Evolutionary conservation across 2,329 filamentous ascomycete genomes (phyloP), one percentile per base, ranked within the genome.

Genomic region (Clarireedia monteithiana): DNA sequence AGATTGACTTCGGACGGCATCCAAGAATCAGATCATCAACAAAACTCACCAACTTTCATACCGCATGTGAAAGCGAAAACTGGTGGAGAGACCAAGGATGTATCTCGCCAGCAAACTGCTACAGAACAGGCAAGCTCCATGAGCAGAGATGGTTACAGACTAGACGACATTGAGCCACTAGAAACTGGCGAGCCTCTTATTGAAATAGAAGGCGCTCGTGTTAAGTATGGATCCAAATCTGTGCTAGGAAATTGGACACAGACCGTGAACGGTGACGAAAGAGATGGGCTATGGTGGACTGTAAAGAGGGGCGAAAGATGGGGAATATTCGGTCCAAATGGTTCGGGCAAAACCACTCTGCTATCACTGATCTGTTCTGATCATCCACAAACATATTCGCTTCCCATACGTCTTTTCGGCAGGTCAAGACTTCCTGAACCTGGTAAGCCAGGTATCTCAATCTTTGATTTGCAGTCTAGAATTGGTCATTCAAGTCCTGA

Each of bases 401-500:
- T 91, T 24, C 91, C 92, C 0, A 86, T 99, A 59, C 86, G 82
- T 63, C 77, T 96, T 14, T 97, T 99, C 68, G 90, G 91, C 0
- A 83, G 84, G 23, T 86, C 86, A 54, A 83, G 94, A 20, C 77
- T 96, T 0, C 91, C 92, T 0, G 82, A 87, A 55, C 80, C 81
- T 0, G 75, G 74, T 1, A 70, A 81, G 53, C 79, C 80, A 0
- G 91, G 89, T 0, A 83, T 97, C 36, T 95, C 89, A 0, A 87
- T 96, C 57, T 97, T 95, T 77, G 91, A 97, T 60, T 83, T 99
- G 6, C 94, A 97, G 69, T 79, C 84, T 0, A 85, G 89, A 24
- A 89, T 99, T 62, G 94, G 94, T 10, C 91, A 97, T 69, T 94
- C 91, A 0, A 95, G 89, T 59, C 94, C 94, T 0, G 94, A 97